Base-by-base conservation (phyloP, 2,329 filamentous ascomycete species). In the Calonectria pauciramosa region DNA sequence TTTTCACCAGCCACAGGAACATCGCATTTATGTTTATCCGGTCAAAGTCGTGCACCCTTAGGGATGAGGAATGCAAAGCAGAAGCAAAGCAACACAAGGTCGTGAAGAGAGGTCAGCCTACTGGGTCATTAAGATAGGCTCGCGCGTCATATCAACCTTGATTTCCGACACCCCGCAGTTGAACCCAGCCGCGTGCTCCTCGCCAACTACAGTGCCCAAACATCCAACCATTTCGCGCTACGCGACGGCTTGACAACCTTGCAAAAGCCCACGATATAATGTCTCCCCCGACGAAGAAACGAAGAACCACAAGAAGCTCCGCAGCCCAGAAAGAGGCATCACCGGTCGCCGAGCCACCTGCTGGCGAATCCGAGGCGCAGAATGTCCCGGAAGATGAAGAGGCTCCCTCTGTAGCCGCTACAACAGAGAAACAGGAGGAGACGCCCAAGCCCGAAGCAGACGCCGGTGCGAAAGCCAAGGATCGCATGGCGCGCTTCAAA, bases 401-500 rank as follows among this genome's bases (percentile, higher is more conserved):
- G 36, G 41, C 69, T 26, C 16, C 54, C 36, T 32, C 71, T 11
- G 64, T 67, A 18, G 64, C 77, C 10, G 36, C 73, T 23, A 64
- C 74, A 18, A 52, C 69, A 65, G 77, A 82, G 38, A 59, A 79
- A 49, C 74, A 63, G 13, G 56, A 63, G 23, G 34, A 63, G 10
- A 26, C 76, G 16, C 67, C 80, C 47, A 67, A 63, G n/a, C 36
- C 75, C 69, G 79, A 83, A 6, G 44, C 65, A 32, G 77, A 82
- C 64, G 84, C 86, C n/a, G 81, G 85, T 23, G 79, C 83, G 34
- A 90, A 90, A 79, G 87, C 90, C 36, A 87, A 91, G 79, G 94
- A 96, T 70, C 92, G 95, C 71, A 88, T 93, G 85, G 94, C 95
- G 65, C 93, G 95, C 77, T 98, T 98, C 89, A 96, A 96, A 83